Base-by-base conservation (phyloP, 1,284 basidiomycete species). In the Bondarzewia mesenterica region DNA sequence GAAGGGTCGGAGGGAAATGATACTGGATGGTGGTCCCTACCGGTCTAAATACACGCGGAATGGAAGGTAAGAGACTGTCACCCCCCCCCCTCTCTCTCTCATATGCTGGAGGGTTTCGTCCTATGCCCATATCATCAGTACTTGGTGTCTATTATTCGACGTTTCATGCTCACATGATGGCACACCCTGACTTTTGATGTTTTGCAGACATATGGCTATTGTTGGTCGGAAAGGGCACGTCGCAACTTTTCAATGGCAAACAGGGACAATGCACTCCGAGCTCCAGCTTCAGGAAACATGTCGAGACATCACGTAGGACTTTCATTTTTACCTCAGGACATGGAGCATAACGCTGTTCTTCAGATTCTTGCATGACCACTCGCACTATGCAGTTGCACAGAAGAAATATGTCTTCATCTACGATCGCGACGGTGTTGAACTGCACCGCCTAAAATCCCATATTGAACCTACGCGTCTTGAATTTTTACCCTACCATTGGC, bases 401-500 rank as follows among this genome's bases (percentile, higher is more conserved):
- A 92, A 93, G 66, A 92, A 94, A 74, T 93, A 96, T 62, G 89
- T 89, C 16, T 99, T 90, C 69, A 93, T 99, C 50, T 98, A 99
- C 61, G 96, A 99, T 67, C 79, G 84, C 42, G 82, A 93, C 56
- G 95, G 96, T 15, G 86, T 96, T 21, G 96, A 99, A 66, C 69
- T 99, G 7, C 95, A 99, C 61, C 76, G 81, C 54, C 71, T 92
- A 15, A 85, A 84, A 63, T 72, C 79, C 3, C 94, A 97, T 61
- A 79, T 96, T 50, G 95, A 98, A 62, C 90, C 93, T 1, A 90
- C 89, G 7, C 74, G 87, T 51, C 78, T 99, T 51, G 91, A 97
- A 61, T 99, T 93, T 63, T 72, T 99, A 7, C 93, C 93, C 0
- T 98, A 94, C 60, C 96, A 99, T 64, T 99, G 93, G 83, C 73